These are phyloP conservation scores for Cinchona pubescens DNA, from an alignment of 257 asterid genomes.

Conservation along the genomic window DNA sequence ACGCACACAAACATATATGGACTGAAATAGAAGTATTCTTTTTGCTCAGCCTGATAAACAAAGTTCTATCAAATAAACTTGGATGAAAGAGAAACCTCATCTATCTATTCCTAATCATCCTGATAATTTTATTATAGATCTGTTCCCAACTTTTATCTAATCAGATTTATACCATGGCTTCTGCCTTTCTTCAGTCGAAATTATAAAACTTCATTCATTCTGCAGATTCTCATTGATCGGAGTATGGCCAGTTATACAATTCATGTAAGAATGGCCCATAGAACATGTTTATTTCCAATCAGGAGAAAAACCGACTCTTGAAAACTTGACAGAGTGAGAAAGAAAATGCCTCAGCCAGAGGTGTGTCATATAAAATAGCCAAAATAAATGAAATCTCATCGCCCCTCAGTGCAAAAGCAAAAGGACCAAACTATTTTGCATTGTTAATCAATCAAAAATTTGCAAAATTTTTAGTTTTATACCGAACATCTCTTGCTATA, in stretches of 20 bases:
- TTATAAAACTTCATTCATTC: too few species aligned
- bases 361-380: not conserved
- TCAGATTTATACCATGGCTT: not conserved
- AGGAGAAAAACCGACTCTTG: not conserved
- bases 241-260: not conserved
- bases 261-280: too few species aligned
- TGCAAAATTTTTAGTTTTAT: slow-evolving; percentile 12
- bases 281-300: not conserved
- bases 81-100: not conserved
- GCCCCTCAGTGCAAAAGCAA: not conserved
- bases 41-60: not conserved
- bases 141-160: not conserved
- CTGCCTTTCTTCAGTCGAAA: too few species aligned
- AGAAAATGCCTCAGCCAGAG: not conserved
- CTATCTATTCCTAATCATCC: not conserved
- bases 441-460: not conserved
- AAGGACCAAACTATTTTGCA: not conserved
- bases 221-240: not conserved
- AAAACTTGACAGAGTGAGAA: not conserved
- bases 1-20: too few species aligned
- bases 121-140: not conserved
- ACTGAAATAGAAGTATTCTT: too few species aligned
- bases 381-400: not conserved
- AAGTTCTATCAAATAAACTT: not conserved
- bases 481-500: not conserved